phyloP scores from a whole-genome alignment of 1,139 yeast genomes.

The Lodderomyces beijingensis region DNA sequence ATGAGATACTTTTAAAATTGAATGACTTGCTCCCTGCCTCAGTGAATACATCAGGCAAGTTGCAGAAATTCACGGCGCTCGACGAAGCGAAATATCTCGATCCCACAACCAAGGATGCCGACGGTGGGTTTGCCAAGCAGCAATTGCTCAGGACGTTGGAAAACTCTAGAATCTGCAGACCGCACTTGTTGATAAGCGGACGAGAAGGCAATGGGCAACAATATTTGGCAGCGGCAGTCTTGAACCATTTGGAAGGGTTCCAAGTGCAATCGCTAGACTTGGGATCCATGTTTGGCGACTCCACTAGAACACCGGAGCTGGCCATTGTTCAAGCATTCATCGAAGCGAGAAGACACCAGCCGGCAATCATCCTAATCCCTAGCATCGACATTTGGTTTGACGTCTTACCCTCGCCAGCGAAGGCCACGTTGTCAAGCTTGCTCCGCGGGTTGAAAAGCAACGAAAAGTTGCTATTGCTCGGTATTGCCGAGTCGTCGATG shows the following conservation, averaged over 20 bases:
- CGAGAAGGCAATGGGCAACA: constrained; percentile 83
- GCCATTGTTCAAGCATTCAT: constrained; percentile 77
- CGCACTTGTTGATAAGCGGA: constrained; percentile 74
- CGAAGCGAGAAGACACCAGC: constrained; percentile 88
- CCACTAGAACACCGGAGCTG: constrained; percentile 81
- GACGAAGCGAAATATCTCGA: constrained; percentile 71
- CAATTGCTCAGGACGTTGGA: constrained; percentile 57
- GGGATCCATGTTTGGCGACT: constrained; percentile 72
- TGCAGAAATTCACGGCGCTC: constrained; percentile 50
- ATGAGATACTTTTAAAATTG: constrained; percentile 44
- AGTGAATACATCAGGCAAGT: constrained; percentile 21
- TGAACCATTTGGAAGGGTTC: constrained; percentile 83
- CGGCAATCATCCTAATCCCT: constrained; percentile 82
- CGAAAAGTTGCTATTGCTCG: constrained; percentile 75
- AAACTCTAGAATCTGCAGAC: constrained; percentile 71
- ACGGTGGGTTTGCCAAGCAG: constrained; percentile 68
- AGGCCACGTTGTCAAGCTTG: constrained; percentile 66
- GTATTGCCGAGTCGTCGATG: constrained; percentile 55
- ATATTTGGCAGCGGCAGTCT: constrained; percentile 76
- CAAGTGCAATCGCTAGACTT: constrained; percentile 85
- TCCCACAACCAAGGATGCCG: constrained; percentile 50
- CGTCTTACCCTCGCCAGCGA: constrained; percentile 65
- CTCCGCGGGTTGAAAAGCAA: constrained; percentile 65
- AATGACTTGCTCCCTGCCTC: constrained; percentile 62
- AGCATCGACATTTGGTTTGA: constrained; percentile 74